Evolutionary conservation across 495 filamentous ascomycete species (phyloP).

Genomic region (Trichoderma reesei): DNA sequence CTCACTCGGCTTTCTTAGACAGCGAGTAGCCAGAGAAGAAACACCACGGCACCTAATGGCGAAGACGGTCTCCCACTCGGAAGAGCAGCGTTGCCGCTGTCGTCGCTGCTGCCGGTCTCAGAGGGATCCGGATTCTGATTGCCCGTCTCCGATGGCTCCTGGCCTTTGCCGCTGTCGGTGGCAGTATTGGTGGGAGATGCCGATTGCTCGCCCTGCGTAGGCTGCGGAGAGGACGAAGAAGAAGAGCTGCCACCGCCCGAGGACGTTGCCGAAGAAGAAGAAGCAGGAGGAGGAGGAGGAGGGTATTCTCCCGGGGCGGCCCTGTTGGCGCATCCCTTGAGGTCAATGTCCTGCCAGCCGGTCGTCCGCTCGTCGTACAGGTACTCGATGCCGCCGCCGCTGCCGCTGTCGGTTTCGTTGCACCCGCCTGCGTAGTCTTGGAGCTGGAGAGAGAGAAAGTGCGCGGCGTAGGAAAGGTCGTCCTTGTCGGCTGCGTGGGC

Average conservation of each 20-base stretch:
- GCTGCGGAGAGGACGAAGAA: too few species aligned
- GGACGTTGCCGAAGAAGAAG: too few species aligned
- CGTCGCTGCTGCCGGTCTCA: neutral
- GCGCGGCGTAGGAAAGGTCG: conserved; percentile 65
- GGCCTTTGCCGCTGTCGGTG: neutral
- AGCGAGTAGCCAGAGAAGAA: neutral
- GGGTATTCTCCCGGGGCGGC: neutral
- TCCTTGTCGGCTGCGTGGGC: conserved; percentile 22
- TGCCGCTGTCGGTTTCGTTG: neutral
- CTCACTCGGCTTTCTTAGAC: neutral
- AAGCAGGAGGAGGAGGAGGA: neutral
- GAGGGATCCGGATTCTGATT: neutral
- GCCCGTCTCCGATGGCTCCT: neutral
- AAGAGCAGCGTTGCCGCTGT: neutral
- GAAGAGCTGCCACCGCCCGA: too few species aligned
- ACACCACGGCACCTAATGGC: neutral
- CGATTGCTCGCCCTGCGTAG: too few species aligned
- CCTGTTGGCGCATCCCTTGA: conserved; percentile 3
- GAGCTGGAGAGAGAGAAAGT: conserved; percentile 49
- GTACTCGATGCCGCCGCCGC: neutral
- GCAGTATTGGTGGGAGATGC: neutral
- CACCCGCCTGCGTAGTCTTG: conserved; percentile 10
- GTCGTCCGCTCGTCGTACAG: conserved; percentile 2
- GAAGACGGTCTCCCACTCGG: neutral
- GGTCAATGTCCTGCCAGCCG: conserved; percentile 3